Evolutionary conservation across 805 yeast species (phyloP).

Genomic region (Henningerozyma blattae): DNA sequence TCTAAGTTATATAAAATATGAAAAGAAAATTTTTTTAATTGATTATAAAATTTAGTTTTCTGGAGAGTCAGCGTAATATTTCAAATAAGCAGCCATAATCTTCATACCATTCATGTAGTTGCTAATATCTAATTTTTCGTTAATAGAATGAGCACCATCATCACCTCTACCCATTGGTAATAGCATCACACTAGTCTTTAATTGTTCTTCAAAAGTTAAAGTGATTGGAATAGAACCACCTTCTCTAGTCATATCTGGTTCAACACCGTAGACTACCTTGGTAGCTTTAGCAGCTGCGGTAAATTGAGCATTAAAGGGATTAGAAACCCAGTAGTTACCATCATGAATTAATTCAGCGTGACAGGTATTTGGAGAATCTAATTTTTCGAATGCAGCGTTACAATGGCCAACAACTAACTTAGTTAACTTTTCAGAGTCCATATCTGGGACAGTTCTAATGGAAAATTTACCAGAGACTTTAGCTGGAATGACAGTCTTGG

Average conservation of each 20-base stretch:
- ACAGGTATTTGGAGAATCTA: conserved; percentile 67
- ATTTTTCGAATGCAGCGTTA: conserved; percentile 47
- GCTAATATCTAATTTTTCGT: conserved; percentile 80
- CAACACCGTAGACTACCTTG: conserved; percentile 84
- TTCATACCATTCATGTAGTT: conserved; percentile 92
- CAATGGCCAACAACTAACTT: conserved; percentile 64
- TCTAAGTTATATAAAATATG: too few species aligned
- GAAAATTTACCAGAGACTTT: conserved; percentile 90
- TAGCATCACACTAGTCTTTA: conserved; percentile 75
- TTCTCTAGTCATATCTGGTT: conserved; percentile 95
- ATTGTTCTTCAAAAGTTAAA: conserved; percentile 76
- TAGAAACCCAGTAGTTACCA: conserved; percentile 93
- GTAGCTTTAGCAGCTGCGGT: conserved; percentile 94
- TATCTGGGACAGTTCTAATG: conserved; percentile 94
- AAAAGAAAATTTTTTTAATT: too few species aligned
- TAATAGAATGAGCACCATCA: conserved; percentile 97
- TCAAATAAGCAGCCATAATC: conserved; percentile 86
- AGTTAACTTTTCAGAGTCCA: conserved; percentile 69
- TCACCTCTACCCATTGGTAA: conserved; percentile 98
- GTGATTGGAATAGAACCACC: conserved; percentile 99
- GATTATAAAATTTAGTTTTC: conserved; percentile 10
- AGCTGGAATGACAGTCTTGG: conserved; percentile 96
- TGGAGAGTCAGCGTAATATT: conserved; percentile 50
- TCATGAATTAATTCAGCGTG: conserved; percentile 75
- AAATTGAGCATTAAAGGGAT: conserved; percentile 86